Base-by-base conservation (phyloP, 2,329 filamentous ascomycete species). In the Aspergillus candidus region DNA sequence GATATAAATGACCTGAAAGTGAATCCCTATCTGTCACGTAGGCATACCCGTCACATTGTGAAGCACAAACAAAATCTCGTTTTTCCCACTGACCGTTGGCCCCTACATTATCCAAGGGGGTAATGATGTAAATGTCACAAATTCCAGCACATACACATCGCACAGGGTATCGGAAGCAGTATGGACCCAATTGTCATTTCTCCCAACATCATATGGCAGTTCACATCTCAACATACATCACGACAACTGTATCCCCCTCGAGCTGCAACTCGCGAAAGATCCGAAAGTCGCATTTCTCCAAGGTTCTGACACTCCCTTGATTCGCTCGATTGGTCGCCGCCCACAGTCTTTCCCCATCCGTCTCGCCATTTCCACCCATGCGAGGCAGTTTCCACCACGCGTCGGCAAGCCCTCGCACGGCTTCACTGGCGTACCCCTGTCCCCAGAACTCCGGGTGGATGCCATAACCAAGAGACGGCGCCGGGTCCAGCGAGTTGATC, bases 361-460 rank as follows among this genome's bases (percentile, higher is more conserved):
- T 8, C 7, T 27, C 22, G 22, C 6, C 22, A 27, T 6, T 31
- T 10, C 15, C 18, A 7, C 4, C 30, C 3, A 33, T 5, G 13
- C 35, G 18, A 13, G 44, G 29, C 6, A 59, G 48, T 4, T 48
- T 51, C 55, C 57, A 59, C 55, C 57, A 60, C 3, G 47, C 48
- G 36, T 54, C 44, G 11, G 58, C 38, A 11, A 58, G 36, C 3
- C 44, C 53, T 30, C 39, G 32, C n/a, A 56, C 48, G 4, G 57
- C 57, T 47, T 60, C 57, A 10, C 46, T 57, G 18, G 47, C 44
- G 29, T 51, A 59, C 7, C 57, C 55, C 27, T 48, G 54, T 1
- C 55, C 51, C 57, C 57, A 60, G 17, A 43, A 53, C 12, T 52
- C 51, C 1, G 57, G 57, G 33, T 59, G 57, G 6, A 58, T 44